Percentiles rank a stretch among this genome's conserved stretches.
Conservation (phyloP, 129 eudicot genomes). For the Ambrosia artemisiifolia region DNA sequence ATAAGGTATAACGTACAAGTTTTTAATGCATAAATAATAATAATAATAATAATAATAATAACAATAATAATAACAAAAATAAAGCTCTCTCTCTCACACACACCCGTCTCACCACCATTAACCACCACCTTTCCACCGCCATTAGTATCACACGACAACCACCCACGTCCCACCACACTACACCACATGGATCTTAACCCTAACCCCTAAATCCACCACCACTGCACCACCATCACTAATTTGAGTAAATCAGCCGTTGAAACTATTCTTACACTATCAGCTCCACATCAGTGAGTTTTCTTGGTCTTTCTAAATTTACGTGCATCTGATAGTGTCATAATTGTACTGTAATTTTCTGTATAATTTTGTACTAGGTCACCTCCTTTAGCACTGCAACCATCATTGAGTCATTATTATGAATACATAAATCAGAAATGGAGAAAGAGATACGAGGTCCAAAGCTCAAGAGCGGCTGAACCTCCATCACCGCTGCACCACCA, state of each 20-base stretch:
- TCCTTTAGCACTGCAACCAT: conserved; percentile 92
- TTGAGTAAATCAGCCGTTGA: conserved; percentile 80
- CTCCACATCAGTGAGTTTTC: conserved; percentile 85
- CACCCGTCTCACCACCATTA: too few relatives aligned
- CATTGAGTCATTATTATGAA: conserved; percentile 80
- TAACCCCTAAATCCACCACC: too few relatives aligned
- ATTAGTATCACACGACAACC: too few relatives aligned
- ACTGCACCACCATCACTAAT: conserved; percentile 84
- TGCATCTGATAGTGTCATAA: background rate
- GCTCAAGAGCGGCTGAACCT: conserved; percentile 47
- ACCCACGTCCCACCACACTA: too few relatives aligned
- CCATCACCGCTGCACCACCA: too few relatives aligned
- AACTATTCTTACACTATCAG: conserved; percentile 85
- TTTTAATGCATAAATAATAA: too few relatives aligned
- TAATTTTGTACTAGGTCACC: conserved; percentile 61
- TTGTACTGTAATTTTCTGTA: background rate
- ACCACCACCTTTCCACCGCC: too few relatives aligned
- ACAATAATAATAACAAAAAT: too few relatives aligned
- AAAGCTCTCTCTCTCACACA: too few relatives aligned
- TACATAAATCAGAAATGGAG: conserved; percentile 83
- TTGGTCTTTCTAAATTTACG: conserved; percentile 18
- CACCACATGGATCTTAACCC: too few relatives aligned
- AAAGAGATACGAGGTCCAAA: conserved; percentile 69
- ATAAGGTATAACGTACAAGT: too few relatives aligned
- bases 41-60: too few relatives aligned